A percentile compares a stretch with the other conserved stretches of the same genome.
These are phyloP conservation scores for Apophysomyces ossiformis DNA, from an alignment of 371 early-diverging fungal species.

Conservation along the genomic window DNA sequence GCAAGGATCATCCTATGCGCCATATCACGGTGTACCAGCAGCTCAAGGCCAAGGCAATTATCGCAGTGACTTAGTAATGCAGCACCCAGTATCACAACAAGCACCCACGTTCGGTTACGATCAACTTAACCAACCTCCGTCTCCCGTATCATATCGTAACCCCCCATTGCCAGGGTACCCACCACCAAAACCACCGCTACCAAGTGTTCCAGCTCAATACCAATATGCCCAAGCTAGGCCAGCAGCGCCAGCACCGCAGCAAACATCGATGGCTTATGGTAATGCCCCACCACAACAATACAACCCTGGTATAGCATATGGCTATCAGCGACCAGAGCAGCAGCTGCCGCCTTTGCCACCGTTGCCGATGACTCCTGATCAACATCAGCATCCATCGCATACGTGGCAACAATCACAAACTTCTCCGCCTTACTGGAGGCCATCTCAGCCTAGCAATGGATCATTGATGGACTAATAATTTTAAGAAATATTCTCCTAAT, in stretches of 20 bases:
- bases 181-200: constrained; percentile 23
- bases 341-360: constrained; percentile 26
- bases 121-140: constrained; percentile 31
- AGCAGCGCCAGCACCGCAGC: constrained; percentile 16
- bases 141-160: constrained; percentile 20
- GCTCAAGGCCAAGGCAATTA: constrained; percentile 16
- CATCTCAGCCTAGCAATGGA: constrained; percentile 14
- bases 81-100: constrained; percentile 20
- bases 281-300: constrained; percentile 24
- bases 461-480: constrained; percentile 15
- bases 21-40: constrained; percentile 19
- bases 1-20: constrained; percentile 4
- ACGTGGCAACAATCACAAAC: constrained; percentile 25
- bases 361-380: constrained; percentile 9
- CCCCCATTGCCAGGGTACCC: constrained; percentile 29
- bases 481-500: constrained; percentile 1
- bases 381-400: constrained; percentile 19
- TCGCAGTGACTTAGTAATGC: constrained; percentile 10
- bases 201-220: constrained; percentile 21
- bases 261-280: constrained; percentile 15
- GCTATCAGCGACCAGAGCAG: constrained; percentile 23
- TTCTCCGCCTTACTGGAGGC: constrained; percentile 13
- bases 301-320: constrained; percentile 13
- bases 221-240: constrained; percentile 24
- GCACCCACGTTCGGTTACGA: constrained; percentile 30